Base-by-base conservation (phyloP, 768 basidiomycete genomes). In the Amanita rubescens region DNA sequence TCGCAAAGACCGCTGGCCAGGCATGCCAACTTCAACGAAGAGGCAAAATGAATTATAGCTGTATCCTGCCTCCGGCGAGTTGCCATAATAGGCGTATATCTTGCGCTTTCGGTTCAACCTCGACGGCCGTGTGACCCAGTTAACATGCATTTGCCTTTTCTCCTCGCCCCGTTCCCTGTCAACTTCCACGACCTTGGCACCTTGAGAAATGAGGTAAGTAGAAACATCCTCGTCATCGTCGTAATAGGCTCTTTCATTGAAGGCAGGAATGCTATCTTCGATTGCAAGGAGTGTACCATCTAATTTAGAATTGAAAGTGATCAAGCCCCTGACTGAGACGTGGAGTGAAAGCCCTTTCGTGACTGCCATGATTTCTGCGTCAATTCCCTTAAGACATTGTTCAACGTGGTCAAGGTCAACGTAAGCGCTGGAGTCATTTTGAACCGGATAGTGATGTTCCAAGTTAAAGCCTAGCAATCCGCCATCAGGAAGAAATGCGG, bases 381-480 rank as follows among this genome's bases (percentile, higher is more conserved):
- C 49, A 3, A 6, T 22, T 15, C 49, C 49, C 34, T 50, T 34
- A 9, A 50, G 34, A 12, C 25, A 25, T n/a, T 35, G 11, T 8
- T 3, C 27, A 30, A 30, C 27, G 27, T 30, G 27, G 27, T 32
- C 8, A 8, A 37, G 37, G 7, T 50, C 11, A n/a, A 50, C n/a
- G 12, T 22, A 20, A 5, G 49, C 4, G 30, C 34, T 24, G 42
- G 35, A 14, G 4, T 5, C 10, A 32, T 17, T 32, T 24, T 14
- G 22, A 5, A 70, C 53, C 0, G 70, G 69, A 46, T 76, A 75
- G 24, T 62, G 55, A 53, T 72, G 65, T 2, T 57, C 27, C 27
- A 30, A 30, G 27, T 30, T 30, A 8, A 30, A 70, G 2, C 66
- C 71, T 10, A 76, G 54, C 12, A 62, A 58, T 5, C 69, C 70